Evolutionary conservation across 228 moss, liverwort and hornwort species (phyloP).

Genomic region (Sphagnum fallax): DNA sequence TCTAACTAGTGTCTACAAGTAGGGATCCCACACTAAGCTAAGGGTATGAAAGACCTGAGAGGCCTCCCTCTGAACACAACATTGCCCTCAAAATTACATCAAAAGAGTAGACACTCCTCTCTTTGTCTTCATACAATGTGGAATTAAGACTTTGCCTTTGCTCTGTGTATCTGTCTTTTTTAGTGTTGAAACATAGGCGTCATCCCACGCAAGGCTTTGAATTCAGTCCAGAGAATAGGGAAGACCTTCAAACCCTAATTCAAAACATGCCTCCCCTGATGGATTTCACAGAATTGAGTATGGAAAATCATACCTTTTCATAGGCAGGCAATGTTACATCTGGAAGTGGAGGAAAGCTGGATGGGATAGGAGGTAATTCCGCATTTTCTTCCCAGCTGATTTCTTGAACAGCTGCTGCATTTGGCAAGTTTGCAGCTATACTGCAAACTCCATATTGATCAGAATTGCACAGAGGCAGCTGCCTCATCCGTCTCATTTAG

Average conservation of each 20-base stretch:
- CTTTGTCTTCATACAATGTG: too few species aligned
- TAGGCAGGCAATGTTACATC: conserved; percentile 15
- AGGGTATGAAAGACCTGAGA: too few species aligned
- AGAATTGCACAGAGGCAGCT: neutral
- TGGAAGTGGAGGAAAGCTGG: conserved; percentile 14
- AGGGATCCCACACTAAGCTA: too few species aligned
- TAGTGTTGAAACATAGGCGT: neutral
- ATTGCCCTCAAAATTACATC: too few species aligned
- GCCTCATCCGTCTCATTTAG: too few species aligned
- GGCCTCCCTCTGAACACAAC: too few species aligned
- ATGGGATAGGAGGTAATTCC: conserved; percentile 20
- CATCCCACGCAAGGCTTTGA: neutral
- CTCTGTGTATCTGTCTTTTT: neutral
- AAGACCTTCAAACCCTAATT: neutral
- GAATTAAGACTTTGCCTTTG: too few species aligned
- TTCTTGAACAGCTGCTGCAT: conserved; percentile 3
- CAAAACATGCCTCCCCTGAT: neutral
- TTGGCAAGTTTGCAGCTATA: conserved; percentile 16
- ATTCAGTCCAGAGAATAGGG: neutral
- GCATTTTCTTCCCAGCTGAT: neutral
- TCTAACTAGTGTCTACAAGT: too few species aligned
- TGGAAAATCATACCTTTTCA: conserved; percentile 15
- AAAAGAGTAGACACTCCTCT: too few species aligned
- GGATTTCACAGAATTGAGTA: neutral
- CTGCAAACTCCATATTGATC: conserved; percentile 11